Base-by-base conservation (phyloP, 2,329 filamentous ascomycete genomes). In the Aspergillus chevalieri region DNA sequence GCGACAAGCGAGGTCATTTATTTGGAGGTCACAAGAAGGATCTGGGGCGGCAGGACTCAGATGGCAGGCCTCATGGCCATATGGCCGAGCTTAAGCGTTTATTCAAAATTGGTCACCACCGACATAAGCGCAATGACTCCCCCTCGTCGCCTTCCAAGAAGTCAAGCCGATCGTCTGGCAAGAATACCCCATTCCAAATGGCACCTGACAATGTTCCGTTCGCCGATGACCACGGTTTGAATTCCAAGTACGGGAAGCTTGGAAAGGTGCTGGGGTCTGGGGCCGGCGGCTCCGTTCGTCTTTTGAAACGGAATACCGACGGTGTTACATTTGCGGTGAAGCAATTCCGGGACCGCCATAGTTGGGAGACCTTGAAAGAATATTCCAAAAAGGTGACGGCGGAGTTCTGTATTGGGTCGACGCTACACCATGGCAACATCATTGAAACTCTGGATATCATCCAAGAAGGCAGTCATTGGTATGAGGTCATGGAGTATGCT, bases 321-420 rank as follows among this genome's bases (percentile, higher is more conserved):
- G 87, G 87, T 22, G 89, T 89, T 6, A 93, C 94, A 0, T 98
- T 98, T 69, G 93, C 93, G 1, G 93, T 97, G 47, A 98, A 98
- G 71, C 92, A 98, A 65, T 98, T 98, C 72, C 80, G 93, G 47
- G 84, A 92, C 48, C 83, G 89, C 30, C 92, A 98, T 70, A 84
- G 87, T 0, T 95, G 96, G 71, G 93, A 98, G 71, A 89, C 86
- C 1, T 87, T 96, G 65, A 89, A 88, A 62, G 93, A 97, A 59
- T 98, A 98, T 64, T 89, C 90, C 59, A 98, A 98, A 72, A 98
- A 98, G 68, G 84, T 98, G 43, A 98, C 93, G 1, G 92, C 93
- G 2, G 93, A 98, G 65, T 98, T 98, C 69, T 98, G 93, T 66
- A 92, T 98, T 59, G 93, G 93, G 10, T 97, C 92, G 2, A 96